Evolutionary conservation across 306 rosid species (phyloP), one percentile per base, ranked within the genome.

Genomic region (Notholithocarpus densiflorus): DNA sequence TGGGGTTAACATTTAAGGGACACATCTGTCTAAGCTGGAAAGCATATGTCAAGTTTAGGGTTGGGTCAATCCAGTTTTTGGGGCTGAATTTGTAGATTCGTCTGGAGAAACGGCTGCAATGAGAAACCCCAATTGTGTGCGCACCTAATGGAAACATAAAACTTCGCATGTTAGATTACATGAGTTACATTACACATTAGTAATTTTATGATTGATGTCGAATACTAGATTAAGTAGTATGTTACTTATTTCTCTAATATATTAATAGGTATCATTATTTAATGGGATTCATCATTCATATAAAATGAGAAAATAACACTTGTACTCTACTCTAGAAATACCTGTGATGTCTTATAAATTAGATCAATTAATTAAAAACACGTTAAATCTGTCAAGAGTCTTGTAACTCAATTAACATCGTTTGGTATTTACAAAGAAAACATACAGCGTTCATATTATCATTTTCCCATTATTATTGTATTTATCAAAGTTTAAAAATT

Each of bases 71-170:
- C 7, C 37, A 17, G 20, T 9, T 59, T 55, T 1, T 9, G 1
- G 80, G 77, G 80, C 75, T 81, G 80, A 84, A 84, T 62, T 55
- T 71, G 82, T 57, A 81, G 73, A 84, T 84, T 77, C 88, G 31
- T 0, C 77, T 84, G 15, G 85, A 84, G 80, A 84, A 77, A 1
- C 29, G 54, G 71, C 26, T 2, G 77, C 88, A 84, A 37, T 84
- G 88, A 48, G 88, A 84, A 77, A 79, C 77, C 2, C 88, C 88
- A 26, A 84, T 54, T 27, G 88, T 77, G 75, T 84, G 88, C 0
- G 85, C 88, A 60, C 85, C 85, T 84, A 23, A 56, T 5, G 52
- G 17, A 24, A 71, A 48, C 34, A 66, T 32, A 34, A 7, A 66
- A 34, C 52, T 66, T 66, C 0, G 0, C 26, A 19, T 32, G 51